Percentiles rank a stretch among this genome's conserved stretches.
Conservation (phyloP, 2,329 filamentous ascomycete genomes). For the Chlorencoelia australis region DNA sequence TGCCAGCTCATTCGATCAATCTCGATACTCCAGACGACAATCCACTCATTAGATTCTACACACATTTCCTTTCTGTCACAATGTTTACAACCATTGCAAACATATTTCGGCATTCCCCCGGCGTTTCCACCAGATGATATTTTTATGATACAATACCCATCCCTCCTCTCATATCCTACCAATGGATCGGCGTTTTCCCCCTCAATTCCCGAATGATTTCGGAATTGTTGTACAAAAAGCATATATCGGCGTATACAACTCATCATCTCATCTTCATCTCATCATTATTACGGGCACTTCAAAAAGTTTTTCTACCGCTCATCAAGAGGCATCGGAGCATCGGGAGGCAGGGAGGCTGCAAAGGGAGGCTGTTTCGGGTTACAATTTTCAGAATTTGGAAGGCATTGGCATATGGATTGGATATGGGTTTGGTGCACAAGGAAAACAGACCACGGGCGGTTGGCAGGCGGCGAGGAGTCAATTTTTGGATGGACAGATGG, state of each 20-base stretch:
- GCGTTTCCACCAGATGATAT: conserved; percentile 16
- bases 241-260: conserved; percentile 10
- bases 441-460: too few species aligned
- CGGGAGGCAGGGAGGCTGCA: too few species aligned
- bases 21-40: conserved; percentile 26
- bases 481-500: too few species aligned
- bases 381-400: too few species aligned
- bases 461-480: too few species aligned
- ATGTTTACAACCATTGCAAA: conserved; percentile 6
- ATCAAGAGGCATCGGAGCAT: conserved; percentile 5
- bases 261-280: conserved; percentile 1
- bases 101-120: conserved; percentile 16
- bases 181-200: conserved; percentile 21
- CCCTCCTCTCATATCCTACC: conserved; percentile 18
- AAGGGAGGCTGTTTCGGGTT: too few species aligned
- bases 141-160: conserved; percentile 22
- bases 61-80: conserved; percentile 3
- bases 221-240: conserved; percentile 25
- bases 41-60: conserved; percentile 20
- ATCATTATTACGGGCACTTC: conserved; percentile 2
- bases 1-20: conserved; percentile 77
- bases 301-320: conserved; percentile 7
- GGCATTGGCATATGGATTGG: too few species aligned
- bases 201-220: conserved; percentile 13
- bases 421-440: too few species aligned